Conservation (phyloP, 2,329 filamentous ascomycete species). For the Periconia sp. region DNA sequence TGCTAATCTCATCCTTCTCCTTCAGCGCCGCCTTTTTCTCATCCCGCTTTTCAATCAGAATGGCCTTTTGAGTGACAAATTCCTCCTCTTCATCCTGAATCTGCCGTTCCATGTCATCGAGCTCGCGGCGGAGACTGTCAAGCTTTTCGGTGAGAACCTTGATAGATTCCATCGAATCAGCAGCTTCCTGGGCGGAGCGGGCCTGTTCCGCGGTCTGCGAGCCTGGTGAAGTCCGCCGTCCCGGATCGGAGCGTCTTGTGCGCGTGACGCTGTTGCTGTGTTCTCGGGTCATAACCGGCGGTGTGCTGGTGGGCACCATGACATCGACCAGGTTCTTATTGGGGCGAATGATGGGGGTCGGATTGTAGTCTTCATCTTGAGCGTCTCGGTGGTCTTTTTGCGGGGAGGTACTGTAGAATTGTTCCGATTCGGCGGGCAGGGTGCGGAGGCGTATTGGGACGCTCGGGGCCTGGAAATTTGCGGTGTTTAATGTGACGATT, state of each 20-base stretch:
- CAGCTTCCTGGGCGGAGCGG: conserved; percentile 38
- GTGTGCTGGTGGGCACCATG: conserved; percentile 62
- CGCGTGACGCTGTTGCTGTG: conserved; percentile 57
- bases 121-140: conserved; percentile 78
- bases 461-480: conserved; percentile 91
- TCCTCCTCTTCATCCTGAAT: conserved; percentile 63
- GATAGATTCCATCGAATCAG: conserved; percentile 51
- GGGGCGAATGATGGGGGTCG: conserved; percentile 55
- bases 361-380: conserved; percentile 49
- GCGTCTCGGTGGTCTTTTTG: conserved; percentile 47
- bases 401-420: conserved; percentile 54
- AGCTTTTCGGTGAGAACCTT: conserved; percentile 80
- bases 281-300: conserved; percentile 66
- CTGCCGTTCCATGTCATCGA: conserved; percentile 73
- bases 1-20: conserved; percentile 88
- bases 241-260: conserved; percentile 67
- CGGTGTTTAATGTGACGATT: conserved; percentile 85
- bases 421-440: conserved; percentile 44
- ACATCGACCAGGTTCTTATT: conserved; percentile 61
- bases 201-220: conserved; percentile 48
- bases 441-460: conserved; percentile 82
- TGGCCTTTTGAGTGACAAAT: conserved; percentile 47
- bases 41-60: conserved; percentile 74
- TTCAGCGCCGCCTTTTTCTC: conserved; percentile 75
- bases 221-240: conserved; percentile 74